A percentile compares a stretch with the other conserved stretches of the same genome.
Evolutionary conservation across 2,329 filamentous ascomycete genomes (phyloP).

Genomic region (Aquanectria penicillioides): DNA sequence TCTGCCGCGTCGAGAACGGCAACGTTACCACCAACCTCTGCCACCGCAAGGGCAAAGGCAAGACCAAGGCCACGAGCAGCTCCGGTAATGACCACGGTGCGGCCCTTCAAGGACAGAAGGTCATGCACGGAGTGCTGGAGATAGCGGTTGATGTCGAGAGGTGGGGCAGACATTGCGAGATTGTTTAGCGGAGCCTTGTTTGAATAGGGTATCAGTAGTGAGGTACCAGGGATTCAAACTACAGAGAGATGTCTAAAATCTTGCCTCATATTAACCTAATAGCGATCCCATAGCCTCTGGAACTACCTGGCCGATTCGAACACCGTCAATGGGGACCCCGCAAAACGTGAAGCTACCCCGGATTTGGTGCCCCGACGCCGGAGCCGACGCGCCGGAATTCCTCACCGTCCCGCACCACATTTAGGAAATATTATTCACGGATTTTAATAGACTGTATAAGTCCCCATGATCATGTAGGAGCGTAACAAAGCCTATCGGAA

Average conservation of each 20-base stretch:
- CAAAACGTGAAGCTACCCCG: constrained; percentile 7
- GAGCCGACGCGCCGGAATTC: constrained; percentile 7
- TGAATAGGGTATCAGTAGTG: not conserved
- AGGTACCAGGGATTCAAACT: not conserved
- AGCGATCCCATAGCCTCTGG: not conserved
- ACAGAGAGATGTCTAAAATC: not conserved
- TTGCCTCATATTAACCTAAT: constrained; percentile 15
- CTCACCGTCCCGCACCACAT: too few species aligned
- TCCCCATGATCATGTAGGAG: not conserved
- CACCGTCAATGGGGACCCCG: not conserved
- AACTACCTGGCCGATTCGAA: not conserved
- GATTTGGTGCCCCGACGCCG: constrained; percentile 19
- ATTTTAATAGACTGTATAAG: too few species aligned
- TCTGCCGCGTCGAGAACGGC: constrained; percentile 27
- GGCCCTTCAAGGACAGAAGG: constrained; percentile 24
- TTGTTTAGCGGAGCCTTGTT: not conserved
- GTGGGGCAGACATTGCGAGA: constrained; percentile 10
- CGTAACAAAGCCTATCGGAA: not conserved
- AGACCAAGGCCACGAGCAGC: constrained; percentile 23
- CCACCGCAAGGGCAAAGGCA: constrained; percentile 24
- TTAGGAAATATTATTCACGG: too few species aligned
- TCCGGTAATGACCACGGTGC: constrained; percentile 25
- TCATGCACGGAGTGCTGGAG: constrained; percentile 23
- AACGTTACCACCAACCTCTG: constrained; percentile 25
- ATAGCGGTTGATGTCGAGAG: constrained; percentile 18